Base-by-base conservation (phyloP, 2,329 filamentous ascomycete genomes). In the Sporothrix schenckii region DNA sequence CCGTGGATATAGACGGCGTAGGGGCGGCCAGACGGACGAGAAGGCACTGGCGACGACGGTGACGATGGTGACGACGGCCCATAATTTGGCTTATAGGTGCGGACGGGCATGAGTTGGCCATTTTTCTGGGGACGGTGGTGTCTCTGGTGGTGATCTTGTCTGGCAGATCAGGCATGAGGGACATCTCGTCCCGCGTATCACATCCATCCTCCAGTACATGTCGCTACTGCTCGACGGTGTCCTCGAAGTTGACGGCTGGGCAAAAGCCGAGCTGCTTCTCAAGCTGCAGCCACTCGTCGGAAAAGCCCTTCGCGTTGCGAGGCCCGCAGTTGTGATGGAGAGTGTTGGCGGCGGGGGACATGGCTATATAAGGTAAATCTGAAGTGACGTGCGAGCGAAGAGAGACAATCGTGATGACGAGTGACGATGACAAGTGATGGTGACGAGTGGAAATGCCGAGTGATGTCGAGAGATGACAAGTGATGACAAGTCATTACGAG, bases 261-360 rank as follows among this genome's bases (percentile, higher is more conserved):
- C 68, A 56, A 30, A 69, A 56, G 11, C 68, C 68, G 56, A 69
- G 56, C 19, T 61, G 27, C 56, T 63, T 53, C 39, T 69, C 68
- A 14, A 69, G 44, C 56, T 69, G 56, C 11, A 61, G n/a, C 56
- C n/a, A 44, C 39, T 61, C 56, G 39, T 61, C 56, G n/a, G 56
- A 34, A 10, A 61, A 34, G 11, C 56, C 56, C n/a, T 61, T 34
- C 34, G 39, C 34, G 56, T 61, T 44, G 56, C n/a, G 11, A 11
- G 56, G 56, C n/a, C 56, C 56, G 34, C 34, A 61, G 34, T 61
- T 14, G 56, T 61, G 56, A 30, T 39, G 34, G 34, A 44, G n/a
- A 6, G 56, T 61, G 14, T 56, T 56, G n/a, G 19, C 14, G 34
- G 34, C 34, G 10, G 44, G 34, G 11, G 19, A 14, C 34, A 44